Evolutionary conservation across 2,329 filamentous ascomycete genomes (phyloP), one percentile per base, ranked within the genome.

Genomic region (Juglanconis oblonga): DNA sequence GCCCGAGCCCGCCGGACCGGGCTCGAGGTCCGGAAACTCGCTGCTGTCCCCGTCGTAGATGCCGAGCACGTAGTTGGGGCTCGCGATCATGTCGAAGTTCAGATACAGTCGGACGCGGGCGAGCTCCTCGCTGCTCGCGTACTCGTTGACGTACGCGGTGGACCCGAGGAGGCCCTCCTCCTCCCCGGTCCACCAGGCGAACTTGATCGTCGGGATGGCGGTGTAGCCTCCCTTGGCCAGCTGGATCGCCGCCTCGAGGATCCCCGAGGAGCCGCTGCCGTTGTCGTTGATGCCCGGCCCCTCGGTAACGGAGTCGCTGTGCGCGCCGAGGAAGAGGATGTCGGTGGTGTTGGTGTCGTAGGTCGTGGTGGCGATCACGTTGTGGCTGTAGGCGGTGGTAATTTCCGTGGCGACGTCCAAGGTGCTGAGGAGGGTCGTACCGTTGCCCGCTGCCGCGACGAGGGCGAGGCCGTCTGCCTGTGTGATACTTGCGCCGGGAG

Each of bases 241-340:
- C 61, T 62, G 61, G 40, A 69, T 50, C 57, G 67, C 62, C 35
- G 77, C 66, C 58, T 79, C 77, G 1, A 80, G 68, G 24, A 78
- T 68, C 0, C 76, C 71, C 0, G 76, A 70, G 1, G 72, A 71
- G 10, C 77, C 78, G 0, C 74, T 78, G 6, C 78, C 78, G 55
- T 80, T 76, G 51, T 80, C 78, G 54, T 80, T 80, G 62, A 80
- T 76, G 3, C 77, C 78, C 0, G 77, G 74, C 0, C 77, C 78
- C 10, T 72, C 74, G 32, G 74, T 72, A 2, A 79, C 77, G 0
- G 73, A 74, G 67, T 79, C 77, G 1, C 76, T 71, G 58, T 79
- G 77, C 0, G 75, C 77, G 31, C 77, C 77, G 0, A 79, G 67
- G 65, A 76, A 71, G 40, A 79, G 55, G n/a, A 57, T 44, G 32